Conservation (phyloP, 208 protist genomes). For the Trypanosoma grayi region DNA sequence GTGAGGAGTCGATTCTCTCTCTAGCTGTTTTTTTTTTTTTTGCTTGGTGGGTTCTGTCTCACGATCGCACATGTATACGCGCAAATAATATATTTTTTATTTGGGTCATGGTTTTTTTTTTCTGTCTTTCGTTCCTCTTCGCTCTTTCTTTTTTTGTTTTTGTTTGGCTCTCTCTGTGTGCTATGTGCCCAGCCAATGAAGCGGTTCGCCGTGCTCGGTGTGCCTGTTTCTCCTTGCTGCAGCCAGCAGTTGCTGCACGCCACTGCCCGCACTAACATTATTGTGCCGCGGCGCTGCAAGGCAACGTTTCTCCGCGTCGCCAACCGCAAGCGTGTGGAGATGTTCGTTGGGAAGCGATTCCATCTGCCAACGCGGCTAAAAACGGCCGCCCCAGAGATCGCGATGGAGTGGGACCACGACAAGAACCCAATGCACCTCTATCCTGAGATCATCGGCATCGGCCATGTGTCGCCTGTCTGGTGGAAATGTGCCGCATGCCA, state of each 20-base stretch:
- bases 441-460: conserved; percentile 82
- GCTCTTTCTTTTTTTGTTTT: not conserved
- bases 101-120: too few species aligned
- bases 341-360: conserved; percentile 82
- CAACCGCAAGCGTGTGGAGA: conserved; percentile 81
- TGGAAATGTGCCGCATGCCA: conserved; percentile 70
- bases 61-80: too few species aligned
- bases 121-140: too few species aligned
- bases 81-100: too few species aligned
- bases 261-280: not conserved
- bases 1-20: too few species aligned
- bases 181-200: not conserved
- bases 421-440: conserved; percentile 81
- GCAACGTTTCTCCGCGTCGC: conserved; percentile 60
- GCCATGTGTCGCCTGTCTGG: conserved; percentile 70
- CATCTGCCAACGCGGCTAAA: conserved; percentile 79
- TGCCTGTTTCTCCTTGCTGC: conserved; percentile 1
- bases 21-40: too few species aligned
- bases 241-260: not conserved
- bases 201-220: not conserved
- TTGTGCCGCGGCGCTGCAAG: conserved; percentile 21
- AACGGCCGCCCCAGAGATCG: conserved; percentile 84
- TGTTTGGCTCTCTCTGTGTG: not conserved
- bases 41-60: too few species aligned
- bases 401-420: conserved; percentile 85